phyloP scores from a whole-genome alignment of 768 basidiomycete genomes.

The Amanita brunnescens region DNA sequence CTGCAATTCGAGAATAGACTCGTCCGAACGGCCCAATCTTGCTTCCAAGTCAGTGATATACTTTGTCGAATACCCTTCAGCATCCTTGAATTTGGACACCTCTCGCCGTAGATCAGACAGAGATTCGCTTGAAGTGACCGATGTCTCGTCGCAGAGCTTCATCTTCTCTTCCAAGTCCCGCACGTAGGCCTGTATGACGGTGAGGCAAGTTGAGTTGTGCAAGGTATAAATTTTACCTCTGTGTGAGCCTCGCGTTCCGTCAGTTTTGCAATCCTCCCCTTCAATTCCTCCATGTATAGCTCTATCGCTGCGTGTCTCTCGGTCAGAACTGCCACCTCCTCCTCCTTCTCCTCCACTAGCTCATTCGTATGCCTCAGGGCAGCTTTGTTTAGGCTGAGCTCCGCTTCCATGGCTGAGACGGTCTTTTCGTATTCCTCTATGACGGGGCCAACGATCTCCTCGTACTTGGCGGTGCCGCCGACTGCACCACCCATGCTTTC shows the following conservation, averaged over 20 bases:
- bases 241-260: conserved; percentile 85
- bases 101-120: conserved; percentile 81
- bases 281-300: conserved; percentile 81
- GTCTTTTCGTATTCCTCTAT: conserved; percentile 99
- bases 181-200: conserved; percentile 66
- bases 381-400: conserved; percentile 78
- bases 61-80: conserved; percentile 58
- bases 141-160: conserved; percentile 75
- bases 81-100: conserved; percentile 66
- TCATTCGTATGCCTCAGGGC: conserved; percentile 89
- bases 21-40: conserved; percentile 70
- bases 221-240: conserved; percentile 46
- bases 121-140: conserved; percentile 66
- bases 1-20: conserved; percentile 61
- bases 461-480: conserved; percentile 69
- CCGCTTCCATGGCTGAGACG: conserved; percentile 89
- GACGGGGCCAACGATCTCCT: conserved; percentile 93
- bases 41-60: conserved; percentile 86
- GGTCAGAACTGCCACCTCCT: conserved; percentile 55
- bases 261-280: conserved; percentile 70
- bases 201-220: conserved; percentile 7
- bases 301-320: conserved; percentile 74
- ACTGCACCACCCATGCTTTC: conserved; percentile 48
- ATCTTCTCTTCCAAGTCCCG: conserved; percentile 91
- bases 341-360: conserved; percentile 87